These are phyloP conservation scores for Toxicodendron radicans DNA, from an alignment of 345 rosid genomes.

Conservation along the genomic window DNA sequence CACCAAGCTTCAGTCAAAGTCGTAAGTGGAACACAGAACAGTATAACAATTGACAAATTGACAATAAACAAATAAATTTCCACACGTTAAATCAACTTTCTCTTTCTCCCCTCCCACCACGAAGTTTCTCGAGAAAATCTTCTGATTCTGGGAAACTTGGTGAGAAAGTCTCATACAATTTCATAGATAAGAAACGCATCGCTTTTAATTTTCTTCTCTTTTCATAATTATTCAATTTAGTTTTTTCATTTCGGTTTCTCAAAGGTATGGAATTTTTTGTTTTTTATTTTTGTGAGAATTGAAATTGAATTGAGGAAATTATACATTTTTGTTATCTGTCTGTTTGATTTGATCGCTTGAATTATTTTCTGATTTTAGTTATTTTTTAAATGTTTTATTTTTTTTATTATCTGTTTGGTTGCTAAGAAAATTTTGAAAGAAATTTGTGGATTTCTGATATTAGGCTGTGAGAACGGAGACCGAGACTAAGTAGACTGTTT, in stretches of 20 bases:
- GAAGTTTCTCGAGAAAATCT: constrained; percentile 22
- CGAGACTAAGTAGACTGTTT: neutral
- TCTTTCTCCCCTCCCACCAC: neutral
- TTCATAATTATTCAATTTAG: constrained; percentile 8
- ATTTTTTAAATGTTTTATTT: neutral
- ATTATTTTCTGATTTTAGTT: neutral
- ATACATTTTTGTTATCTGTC: neutral
- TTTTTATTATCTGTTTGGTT: neutral
- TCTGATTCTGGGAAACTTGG: constrained; percentile 19
- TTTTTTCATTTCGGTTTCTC: constrained; percentile 8
- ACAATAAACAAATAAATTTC: no score
- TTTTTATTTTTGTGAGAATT: neutral
- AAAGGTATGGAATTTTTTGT: constrained; percentile 11
- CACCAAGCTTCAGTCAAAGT: neutral
- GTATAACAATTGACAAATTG: no score
- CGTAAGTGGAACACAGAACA: no score
- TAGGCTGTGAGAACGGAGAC: neutral
- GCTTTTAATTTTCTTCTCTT: constrained; percentile 12
- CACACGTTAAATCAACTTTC: neutral
- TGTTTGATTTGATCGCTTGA: neutral
- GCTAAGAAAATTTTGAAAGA: neutral
- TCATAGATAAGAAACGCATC: neutral
- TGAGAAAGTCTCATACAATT: constrained; percentile 8
- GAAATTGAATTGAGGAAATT: neutral
- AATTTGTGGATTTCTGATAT: neutral